Conservation (phyloP, 352 stramenopile species). For the Pythium aphanidermatum region DNA sequence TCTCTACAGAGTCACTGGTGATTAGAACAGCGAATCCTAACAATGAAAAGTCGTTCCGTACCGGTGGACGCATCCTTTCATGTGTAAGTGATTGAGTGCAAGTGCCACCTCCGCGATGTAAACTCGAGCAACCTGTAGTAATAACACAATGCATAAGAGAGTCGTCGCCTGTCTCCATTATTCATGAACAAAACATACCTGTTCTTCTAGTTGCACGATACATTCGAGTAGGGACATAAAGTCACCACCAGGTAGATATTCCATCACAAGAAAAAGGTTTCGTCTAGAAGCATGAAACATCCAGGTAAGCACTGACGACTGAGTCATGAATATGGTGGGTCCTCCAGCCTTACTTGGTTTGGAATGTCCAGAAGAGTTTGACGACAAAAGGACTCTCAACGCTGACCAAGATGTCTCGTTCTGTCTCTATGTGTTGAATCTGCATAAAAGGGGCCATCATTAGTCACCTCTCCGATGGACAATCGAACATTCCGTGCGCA, state of each 20-base stretch:
- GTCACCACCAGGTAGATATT: constrained; percentile 86
- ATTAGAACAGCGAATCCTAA: too few relatives aligned
- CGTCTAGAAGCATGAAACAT: constrained; percentile 36
- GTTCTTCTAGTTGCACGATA: constrained; percentile 83
- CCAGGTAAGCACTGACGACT: too few relatives aligned
- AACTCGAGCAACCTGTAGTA: constrained; percentile 60
- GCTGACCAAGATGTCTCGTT: constrained; percentile 83
- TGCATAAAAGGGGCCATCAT: constrained; percentile 19
- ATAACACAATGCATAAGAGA: not conserved
- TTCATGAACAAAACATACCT: constrained; percentile 30
- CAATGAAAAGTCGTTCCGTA: too few relatives aligned
- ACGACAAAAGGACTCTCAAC: constrained; percentile 89
- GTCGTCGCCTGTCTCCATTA: not conserved
- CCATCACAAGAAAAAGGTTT: constrained; percentile 89
- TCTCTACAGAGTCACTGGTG: constrained; percentile 62
- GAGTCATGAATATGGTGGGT: too few relatives aligned
- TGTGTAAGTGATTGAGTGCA: constrained; percentile 81
- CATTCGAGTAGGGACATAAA: constrained; percentile 88
- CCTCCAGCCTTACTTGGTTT: constrained; percentile 88
- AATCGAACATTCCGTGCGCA: constrained; percentile 12
- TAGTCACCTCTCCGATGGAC: too few relatives aligned
- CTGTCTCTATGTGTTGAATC: constrained; percentile 82
- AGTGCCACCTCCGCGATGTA: constrained; percentile 88
- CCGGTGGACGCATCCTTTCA: constrained; percentile 80
- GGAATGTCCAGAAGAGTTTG: constrained; percentile 89